Conservation (phyloP, 73 alveolate genomes). For the Strombidium stylifer region DNA sequence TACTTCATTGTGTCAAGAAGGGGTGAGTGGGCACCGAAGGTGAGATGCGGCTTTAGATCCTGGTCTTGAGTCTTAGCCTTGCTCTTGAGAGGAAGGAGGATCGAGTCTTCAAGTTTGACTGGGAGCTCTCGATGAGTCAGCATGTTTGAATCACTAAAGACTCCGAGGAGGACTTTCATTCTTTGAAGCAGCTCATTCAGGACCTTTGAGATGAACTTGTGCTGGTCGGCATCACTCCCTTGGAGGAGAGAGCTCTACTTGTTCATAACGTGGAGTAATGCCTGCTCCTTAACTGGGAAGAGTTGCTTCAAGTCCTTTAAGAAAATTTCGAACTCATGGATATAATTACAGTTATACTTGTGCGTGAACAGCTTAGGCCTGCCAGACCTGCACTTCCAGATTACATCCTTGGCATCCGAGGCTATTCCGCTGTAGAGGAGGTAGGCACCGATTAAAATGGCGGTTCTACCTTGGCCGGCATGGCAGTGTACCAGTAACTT, state of each 20-base stretch:
- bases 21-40: too few relatives aligned
- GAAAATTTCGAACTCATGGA: slow-evolving; percentile 8
- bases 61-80: too few relatives aligned
- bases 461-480: slow-evolving; percentile 94
- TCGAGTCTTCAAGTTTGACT: background rate
- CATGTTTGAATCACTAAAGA: too few relatives aligned
- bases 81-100: too few relatives aligned
- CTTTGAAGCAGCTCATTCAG: background rate
- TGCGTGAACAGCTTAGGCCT: slow-evolving; percentile 39
- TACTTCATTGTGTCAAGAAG: too few relatives aligned
- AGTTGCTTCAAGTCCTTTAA: background rate
- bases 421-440: slow-evolving; percentile 32
- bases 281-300: slow-evolving; percentile 1
- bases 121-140: too few relatives aligned
- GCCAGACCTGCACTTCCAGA: slow-evolving; percentile 2
- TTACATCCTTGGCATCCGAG: slow-evolving; percentile 42
- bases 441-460: slow-evolving; percentile 70
- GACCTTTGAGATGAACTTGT: slow-evolving; percentile 39
- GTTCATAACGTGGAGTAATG: slow-evolving; percentile 3
- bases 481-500: slow-evolving; percentile 91
- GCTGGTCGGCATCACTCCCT: slow-evolving; percentile 33
- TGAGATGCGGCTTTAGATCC: too few relatives aligned
- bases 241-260: slow-evolving; percentile 39
- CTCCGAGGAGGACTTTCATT: background rate
- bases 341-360: slow-evolving; percentile 26